These are phyloP conservation scores for Arachis monticola DNA, from an alignment of 331 rosid species.

Conservation along the genomic window DNA sequence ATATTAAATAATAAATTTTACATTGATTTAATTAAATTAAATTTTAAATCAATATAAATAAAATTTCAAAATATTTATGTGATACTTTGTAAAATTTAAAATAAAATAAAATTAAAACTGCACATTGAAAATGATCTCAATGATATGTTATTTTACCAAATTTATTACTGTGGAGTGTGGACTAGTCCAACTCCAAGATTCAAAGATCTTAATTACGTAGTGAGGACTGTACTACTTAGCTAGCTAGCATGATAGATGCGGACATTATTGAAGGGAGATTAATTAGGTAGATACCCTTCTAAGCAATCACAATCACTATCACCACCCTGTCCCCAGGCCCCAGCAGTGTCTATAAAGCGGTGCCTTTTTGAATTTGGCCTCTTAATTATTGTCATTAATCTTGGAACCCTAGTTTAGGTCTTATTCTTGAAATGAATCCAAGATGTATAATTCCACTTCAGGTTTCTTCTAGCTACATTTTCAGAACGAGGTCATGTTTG, in stretches of 20 bases:
- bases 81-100: too few species aligned
- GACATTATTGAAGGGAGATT: slow-evolving; percentile 19
- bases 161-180: not conserved
- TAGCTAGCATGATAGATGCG: not conserved
- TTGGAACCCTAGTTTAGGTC: not conserved
- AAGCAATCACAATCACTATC: slow-evolving; percentile 34
- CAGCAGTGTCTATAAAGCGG: slow-evolving; percentile 13
- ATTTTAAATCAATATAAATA: too few species aligned
- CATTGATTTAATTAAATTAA: too few species aligned
- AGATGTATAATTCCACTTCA: slow-evolving; percentile 32
- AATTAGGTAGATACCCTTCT: slow-evolving; percentile 14
- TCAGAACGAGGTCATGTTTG: slow-evolving; percentile 38
- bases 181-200: slow-evolving; percentile 26
- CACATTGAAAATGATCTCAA: too few species aligned
- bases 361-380: slow-evolving; percentile 26
- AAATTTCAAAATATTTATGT: too few species aligned
- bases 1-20: too few species aligned
- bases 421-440: slow-evolving; percentile 20
- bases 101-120: too few species aligned
- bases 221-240: slow-evolving; percentile 14
- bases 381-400: not conserved
- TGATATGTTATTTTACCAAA: not conserved
- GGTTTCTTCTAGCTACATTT: slow-evolving; percentile 27
- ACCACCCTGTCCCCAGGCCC: not conserved
- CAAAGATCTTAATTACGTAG: slow-evolving; percentile 9